phyloP scores from a whole-genome alignment of 164 flowering plant genomes.

The Aristolochia fimbriata region DNA sequence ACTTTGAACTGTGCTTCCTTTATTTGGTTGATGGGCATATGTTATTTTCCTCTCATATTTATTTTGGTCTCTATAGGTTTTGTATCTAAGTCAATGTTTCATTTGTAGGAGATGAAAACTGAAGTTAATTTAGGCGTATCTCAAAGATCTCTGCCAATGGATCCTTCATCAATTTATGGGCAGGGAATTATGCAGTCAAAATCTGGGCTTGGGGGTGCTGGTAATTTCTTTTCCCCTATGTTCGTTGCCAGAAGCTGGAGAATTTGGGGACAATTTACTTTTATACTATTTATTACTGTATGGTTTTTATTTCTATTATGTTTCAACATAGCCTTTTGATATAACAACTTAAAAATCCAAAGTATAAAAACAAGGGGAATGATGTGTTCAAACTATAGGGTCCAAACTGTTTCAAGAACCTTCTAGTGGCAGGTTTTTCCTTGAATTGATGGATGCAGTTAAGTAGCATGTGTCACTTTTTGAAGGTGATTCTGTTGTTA shows the following conservation, averaged over 20 bases:
- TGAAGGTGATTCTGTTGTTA: too few species aligned
- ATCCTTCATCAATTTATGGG: conserved; percentile 77
- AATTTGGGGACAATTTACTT: neutral
- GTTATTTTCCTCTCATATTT: neutral
- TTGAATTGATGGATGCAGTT: too few species aligned
- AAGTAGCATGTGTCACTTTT: too few species aligned
- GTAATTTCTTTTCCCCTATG: conserved; percentile 20
- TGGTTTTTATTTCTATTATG: too few species aligned
- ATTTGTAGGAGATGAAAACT: conserved; percentile 54
- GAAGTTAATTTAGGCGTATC: conserved; percentile 55
- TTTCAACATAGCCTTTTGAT: too few species aligned
- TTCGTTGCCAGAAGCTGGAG: neutral
- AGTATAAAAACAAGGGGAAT: too few species aligned
- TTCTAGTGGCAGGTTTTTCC: too few species aligned
- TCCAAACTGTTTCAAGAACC: too few species aligned
- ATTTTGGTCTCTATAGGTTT: neutral
- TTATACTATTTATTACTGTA: too few species aligned
- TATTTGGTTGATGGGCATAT: neutral
- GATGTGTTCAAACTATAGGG: too few species aligned
- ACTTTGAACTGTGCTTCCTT: conserved; percentile 10
- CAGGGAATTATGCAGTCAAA: conserved; percentile 75
- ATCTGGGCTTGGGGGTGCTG: conserved; percentile 61
- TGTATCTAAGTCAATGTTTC: neutral
- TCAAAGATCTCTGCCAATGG: conserved; percentile 67
- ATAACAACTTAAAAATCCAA: too few species aligned